Evolutionary conservation across 1,139 yeast species (phyloP).

Genomic region (Cylindricascospora bacillispora): DNA sequence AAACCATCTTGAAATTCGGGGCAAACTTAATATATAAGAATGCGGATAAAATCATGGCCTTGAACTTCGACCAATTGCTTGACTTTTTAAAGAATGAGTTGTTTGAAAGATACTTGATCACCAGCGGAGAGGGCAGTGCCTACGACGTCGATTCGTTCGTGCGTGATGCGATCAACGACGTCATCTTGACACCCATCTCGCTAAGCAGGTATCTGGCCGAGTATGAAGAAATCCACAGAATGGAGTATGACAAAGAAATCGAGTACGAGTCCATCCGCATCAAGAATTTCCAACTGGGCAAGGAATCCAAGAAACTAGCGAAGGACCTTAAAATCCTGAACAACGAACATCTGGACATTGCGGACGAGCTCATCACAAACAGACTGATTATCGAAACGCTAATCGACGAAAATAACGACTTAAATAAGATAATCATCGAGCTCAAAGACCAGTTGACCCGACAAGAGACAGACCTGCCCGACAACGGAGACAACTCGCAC

Average conservation of each 20-base stretch:
- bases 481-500: no score
- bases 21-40: slow-evolving; percentile 70
- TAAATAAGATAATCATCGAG: slow-evolving; percentile 40
- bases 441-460: slow-evolving; percentile 30
- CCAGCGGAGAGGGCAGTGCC: slow-evolving; percentile 10
- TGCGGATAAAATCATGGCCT: slow-evolving; percentile 41
- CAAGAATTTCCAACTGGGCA: slow-evolving; percentile 58
- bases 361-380: slow-evolving; percentile 57
- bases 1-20: slow-evolving; percentile 73
- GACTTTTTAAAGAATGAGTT: slow-evolving; percentile 67
- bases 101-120: slow-evolving; percentile 44
- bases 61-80: slow-evolving; percentile 65
- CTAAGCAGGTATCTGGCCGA: slow-evolving; percentile 59
- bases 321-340: slow-evolving; percentile 52
- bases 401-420: slow-evolving; percentile 45
- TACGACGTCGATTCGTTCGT: slow-evolving; percentile 64
- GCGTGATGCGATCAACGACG: slow-evolving; percentile 50
- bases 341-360: slow-evolving; percentile 61
- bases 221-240: slow-evolving; percentile 52
- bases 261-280: slow-evolving; percentile 55
- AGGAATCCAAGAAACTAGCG: slow-evolving; percentile 63
- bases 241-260: slow-evolving; percentile 51
- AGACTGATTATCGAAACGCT: slow-evolving; percentile 52
- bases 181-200: slow-evolving; percentile 58
- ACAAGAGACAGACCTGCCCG: no score